Conservation (phyloP, 257 asterid genomes). For the Capsicum baccatum region DNA sequence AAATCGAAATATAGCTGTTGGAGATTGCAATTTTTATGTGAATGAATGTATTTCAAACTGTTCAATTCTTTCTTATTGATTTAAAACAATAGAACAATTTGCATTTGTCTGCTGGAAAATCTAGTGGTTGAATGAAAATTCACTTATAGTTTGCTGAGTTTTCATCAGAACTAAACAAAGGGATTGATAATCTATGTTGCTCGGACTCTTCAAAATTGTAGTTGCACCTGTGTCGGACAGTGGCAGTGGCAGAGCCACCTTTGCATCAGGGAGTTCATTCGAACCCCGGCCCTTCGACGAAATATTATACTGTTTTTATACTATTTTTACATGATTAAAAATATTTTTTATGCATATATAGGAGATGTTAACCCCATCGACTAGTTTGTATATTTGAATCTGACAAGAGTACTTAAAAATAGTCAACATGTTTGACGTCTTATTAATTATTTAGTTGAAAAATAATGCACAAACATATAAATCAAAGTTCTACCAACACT, state of each 20-base stretch:
- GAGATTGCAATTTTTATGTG: neutral
- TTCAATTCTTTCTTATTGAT: neutral
- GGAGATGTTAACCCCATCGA: too few relatives aligned
- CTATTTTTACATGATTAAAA: too few relatives aligned
- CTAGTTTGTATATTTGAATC: too few relatives aligned
- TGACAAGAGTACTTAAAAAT: neutral
- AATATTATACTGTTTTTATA: too few relatives aligned
- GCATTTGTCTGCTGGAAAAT: neutral
- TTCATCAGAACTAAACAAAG: neutral
- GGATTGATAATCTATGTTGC: neutral
- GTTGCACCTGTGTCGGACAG: neutral
- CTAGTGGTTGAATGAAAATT: neutral
- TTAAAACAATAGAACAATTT: neutral
- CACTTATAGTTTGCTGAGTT: neutral
- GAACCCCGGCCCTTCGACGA: too few relatives aligned
- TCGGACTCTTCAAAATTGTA: neutral
- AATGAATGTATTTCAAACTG: neutral
- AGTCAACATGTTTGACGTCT: neutral
- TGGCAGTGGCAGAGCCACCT: too few relatives aligned
- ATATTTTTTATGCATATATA: too few relatives aligned
- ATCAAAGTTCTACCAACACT: neutral
- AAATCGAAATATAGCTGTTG: neutral
- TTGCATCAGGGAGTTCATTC: too few relatives aligned
- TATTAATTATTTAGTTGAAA: too few relatives aligned
- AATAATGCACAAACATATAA: too few relatives aligned